These are phyloP conservation scores for Bombardia bombarda DNA, from an alignment of 495 filamentous ascomycete genomes.

Conservation along the genomic window DNA sequence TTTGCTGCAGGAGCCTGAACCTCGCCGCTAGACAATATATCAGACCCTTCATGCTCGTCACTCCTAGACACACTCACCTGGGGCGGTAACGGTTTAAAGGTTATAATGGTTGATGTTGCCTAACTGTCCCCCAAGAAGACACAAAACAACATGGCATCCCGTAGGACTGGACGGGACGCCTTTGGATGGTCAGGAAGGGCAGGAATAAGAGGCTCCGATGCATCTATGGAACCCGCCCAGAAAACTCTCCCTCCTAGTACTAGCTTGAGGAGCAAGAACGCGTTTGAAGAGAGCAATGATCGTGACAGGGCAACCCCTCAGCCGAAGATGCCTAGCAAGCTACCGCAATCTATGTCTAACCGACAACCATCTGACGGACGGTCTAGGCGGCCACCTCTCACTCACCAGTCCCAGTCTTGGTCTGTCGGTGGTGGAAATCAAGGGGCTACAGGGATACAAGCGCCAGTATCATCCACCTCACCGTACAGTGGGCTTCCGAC, in stretches of 20 bases:
- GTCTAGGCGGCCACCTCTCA: slow-evolving; percentile 17
- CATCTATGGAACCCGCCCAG: slow-evolving; percentile 3
- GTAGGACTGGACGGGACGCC: slow-evolving; percentile 13
- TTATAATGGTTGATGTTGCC: too few relatives aligned
- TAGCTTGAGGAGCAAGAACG: slow-evolving; percentile 16
- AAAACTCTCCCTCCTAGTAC: slow-evolving; percentile 10
- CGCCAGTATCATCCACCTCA: slow-evolving; percentile 4
- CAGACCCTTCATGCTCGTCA: slow-evolving; percentile 3
- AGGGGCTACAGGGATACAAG: slow-evolving; percentile 6
- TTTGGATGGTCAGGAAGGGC: slow-evolving; percentile 13
- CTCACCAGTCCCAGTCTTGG: slow-evolving; percentile 24
- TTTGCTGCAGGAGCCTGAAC: slow-evolving; percentile 9
- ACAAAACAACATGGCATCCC: slow-evolving; percentile 22
- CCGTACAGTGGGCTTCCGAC: slow-evolving; percentile 12
- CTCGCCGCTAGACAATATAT: slow-evolving; percentile 13
- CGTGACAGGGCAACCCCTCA: slow-evolving; percentile 22
- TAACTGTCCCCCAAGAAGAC: too few relatives aligned
- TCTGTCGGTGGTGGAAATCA: slow-evolving; percentile 13
- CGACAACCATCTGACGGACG: slow-evolving; percentile 20
- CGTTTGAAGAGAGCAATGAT: slow-evolving; percentile 14
- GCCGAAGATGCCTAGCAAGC: slow-evolving; percentile 23
- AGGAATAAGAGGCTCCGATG: slow-evolving; percentile 8
- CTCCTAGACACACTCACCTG: too few relatives aligned
- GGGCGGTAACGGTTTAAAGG: too few relatives aligned
- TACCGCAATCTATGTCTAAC: slow-evolving; percentile 24